Conservation (phyloP, 2,329 filamentous ascomycete species). For the Sporothrix sp. region DNA sequence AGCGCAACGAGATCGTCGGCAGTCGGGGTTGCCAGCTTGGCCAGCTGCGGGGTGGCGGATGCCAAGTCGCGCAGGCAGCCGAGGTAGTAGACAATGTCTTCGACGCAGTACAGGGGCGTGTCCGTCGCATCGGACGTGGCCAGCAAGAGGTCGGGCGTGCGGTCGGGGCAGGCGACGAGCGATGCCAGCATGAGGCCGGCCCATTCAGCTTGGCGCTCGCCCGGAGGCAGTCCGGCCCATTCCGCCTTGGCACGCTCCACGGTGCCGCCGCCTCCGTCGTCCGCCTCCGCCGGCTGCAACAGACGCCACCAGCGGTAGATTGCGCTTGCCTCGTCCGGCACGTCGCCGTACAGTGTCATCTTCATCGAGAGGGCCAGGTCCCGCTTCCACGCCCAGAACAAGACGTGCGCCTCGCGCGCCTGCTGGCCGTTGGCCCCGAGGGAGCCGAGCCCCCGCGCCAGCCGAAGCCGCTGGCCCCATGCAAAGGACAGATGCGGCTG, state of each 20-base stretch:
- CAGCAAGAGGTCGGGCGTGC: conserved; percentile 26
- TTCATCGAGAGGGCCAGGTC: no score
- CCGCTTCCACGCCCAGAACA: no score
- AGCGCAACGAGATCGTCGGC: conserved; percentile 4
- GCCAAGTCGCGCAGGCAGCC: conserved; percentile 14
- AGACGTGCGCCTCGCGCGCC: no score
- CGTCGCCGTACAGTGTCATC: no score
- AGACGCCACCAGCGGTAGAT: no score
- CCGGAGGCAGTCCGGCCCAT: conserved; percentile 25
- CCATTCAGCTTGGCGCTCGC: conserved; percentile 24
- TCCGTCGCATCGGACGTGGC: conserved; percentile 28
- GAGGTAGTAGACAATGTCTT: conserved; percentile 28
- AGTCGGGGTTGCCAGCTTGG: neutral
- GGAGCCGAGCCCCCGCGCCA: no score
- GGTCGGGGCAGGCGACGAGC: conserved; percentile 25
- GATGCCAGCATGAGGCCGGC: conserved; percentile 28
- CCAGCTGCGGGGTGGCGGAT: neutral
- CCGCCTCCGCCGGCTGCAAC: no score
- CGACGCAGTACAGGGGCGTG: conserved; percentile 30
- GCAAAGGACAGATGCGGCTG: no score
- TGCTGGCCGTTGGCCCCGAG: no score
- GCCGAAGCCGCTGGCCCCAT: no score
- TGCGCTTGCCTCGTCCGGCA: no score
- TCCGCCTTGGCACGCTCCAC: conserved; percentile 25
- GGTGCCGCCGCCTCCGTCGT: no score